These are phyloP conservation scores for Vigna reflexopilosa DNA, from an alignment of 306 rosid species.

Conservation along the genomic window DNA sequence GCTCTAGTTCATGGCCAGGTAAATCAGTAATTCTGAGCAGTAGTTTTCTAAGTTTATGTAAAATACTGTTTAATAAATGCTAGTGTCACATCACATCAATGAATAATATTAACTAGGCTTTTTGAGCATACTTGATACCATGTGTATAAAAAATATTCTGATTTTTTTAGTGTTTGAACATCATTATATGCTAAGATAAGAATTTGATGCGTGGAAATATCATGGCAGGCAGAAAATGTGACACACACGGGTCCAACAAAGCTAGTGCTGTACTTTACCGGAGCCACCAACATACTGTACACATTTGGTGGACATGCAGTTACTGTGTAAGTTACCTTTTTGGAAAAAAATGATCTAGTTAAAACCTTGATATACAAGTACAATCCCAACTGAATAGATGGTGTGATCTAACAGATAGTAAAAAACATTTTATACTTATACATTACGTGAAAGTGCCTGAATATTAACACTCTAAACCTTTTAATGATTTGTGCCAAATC, in stretches of 20 bases:
- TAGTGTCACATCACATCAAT: constrained; percentile 7
- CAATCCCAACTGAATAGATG: background rate
- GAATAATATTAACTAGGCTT: background rate
- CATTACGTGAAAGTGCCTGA: background rate
- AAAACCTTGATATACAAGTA: background rate
- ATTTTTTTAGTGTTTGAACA: background rate
- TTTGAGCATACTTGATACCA: background rate
- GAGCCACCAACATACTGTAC: constrained; percentile 96
- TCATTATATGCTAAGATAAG: background rate
- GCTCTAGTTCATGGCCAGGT: constrained; percentile 89
- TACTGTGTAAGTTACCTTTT: constrained; percentile 70
- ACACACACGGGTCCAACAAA: constrained; percentile 77
- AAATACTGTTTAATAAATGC: background rate
- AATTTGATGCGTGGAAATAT: background rate
- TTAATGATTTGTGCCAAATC: constrained; percentile 15
- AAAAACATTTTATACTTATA: background rate
- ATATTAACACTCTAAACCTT: background rate
- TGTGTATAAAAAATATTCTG: background rate
- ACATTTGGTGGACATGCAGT: constrained; percentile 99
- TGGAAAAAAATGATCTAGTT: background rate
- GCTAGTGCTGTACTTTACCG: constrained; percentile 92
- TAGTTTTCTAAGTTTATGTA: background rate
- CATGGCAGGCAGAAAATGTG: constrained; percentile 67
- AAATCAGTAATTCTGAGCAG: background rate
- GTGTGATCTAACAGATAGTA: background rate